Conservation (phyloP, 2,329 filamentous ascomycete species). For the Fusarium pseudonygamai region DNA sequence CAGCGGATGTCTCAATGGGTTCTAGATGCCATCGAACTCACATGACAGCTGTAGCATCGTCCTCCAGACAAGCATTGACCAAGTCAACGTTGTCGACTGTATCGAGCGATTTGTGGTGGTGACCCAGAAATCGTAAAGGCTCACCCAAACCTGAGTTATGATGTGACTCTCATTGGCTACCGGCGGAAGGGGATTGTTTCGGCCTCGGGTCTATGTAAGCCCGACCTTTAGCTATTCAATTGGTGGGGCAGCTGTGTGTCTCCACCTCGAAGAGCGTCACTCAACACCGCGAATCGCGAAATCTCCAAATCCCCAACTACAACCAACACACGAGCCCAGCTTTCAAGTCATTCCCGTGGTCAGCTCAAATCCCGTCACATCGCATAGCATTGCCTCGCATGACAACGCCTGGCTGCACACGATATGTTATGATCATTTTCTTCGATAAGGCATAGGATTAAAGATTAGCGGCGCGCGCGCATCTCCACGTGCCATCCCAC, state of each 20-base stretch:
- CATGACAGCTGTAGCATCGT: constrained; percentile 40
- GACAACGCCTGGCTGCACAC: neutral
- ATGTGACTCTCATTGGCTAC: constrained; percentile 38
- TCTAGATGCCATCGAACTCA: constrained; percentile 40
- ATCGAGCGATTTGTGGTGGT: constrained; percentile 42
- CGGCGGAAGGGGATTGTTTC: constrained; percentile 7
- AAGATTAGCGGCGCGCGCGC: constrained; percentile 36
- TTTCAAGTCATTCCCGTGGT: neutral
- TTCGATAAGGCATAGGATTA: constrained; percentile 8
- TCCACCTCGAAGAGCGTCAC: constrained; percentile 22
- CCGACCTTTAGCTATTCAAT: constrained; percentile 2
- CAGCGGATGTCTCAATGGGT: constrained; percentile 18
- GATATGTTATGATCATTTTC: constrained; percentile 42
- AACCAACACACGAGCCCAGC: constrained; percentile 15
- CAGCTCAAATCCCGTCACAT: neutral
- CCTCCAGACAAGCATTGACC: constrained; percentile 34
- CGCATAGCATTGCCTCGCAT: neutral
- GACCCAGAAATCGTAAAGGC: constrained; percentile 37
- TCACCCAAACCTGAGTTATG: constrained; percentile 35
- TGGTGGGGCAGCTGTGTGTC: constrained; percentile 11
- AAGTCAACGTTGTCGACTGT: constrained; percentile 36
- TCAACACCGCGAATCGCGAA: constrained; percentile 25
- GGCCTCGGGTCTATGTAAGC: constrained; percentile 26
- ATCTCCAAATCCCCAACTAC: constrained; percentile 28
- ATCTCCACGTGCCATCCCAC: constrained; percentile 33